Conservation (phyloP, 345 rosid genomes). For the Syzygium aromaticum region DNA sequence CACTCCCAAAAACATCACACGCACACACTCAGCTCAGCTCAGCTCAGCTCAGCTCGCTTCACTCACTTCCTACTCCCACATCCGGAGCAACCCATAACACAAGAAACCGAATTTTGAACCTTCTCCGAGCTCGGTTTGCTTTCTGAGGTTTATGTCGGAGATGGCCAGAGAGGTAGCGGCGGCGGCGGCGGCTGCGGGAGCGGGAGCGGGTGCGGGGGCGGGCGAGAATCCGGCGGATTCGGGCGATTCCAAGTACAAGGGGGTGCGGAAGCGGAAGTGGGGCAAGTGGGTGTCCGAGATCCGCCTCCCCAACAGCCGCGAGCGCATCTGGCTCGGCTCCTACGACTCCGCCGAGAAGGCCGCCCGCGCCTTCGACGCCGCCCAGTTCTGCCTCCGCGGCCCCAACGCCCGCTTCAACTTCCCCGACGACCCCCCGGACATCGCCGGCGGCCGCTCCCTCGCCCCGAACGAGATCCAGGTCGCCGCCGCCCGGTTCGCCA, state of each 20-base stretch:
- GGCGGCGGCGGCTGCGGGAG: background rate
- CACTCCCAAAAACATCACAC: too few species aligned
- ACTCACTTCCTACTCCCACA: background rate
- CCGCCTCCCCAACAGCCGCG: slow-evolving; percentile 47
- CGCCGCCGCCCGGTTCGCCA: slow-evolving; percentile 54
- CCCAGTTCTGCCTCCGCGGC: slow-evolving; percentile 72
- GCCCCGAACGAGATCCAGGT: slow-evolving; percentile 46
- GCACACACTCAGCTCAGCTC: background rate
- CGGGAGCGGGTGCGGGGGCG: background rate
- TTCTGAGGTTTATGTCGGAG: background rate
- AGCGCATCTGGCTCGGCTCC: slow-evolving; percentile 60
- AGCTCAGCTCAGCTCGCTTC: background rate
- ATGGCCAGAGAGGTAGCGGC: background rate
- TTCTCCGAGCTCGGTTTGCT: background rate
- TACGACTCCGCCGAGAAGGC: slow-evolving; percentile 70
- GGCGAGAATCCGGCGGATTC: slow-evolving; percentile 6
- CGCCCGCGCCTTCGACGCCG: slow-evolving; percentile 85
- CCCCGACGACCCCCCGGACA: slow-evolving; percentile 59
- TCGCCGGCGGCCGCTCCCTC: slow-evolving; percentile 37
- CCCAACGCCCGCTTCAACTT: slow-evolving; percentile 50
- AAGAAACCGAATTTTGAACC: too few species aligned
- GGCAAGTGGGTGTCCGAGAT: slow-evolving; percentile 63
- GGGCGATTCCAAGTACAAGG: slow-evolving; percentile 25
- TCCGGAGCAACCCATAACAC: background rate
- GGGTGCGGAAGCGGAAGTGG: slow-evolving; percentile 62